Conservation (phyloP, 73 alveolate genomes). For the Paramecium bursaria region DNA sequence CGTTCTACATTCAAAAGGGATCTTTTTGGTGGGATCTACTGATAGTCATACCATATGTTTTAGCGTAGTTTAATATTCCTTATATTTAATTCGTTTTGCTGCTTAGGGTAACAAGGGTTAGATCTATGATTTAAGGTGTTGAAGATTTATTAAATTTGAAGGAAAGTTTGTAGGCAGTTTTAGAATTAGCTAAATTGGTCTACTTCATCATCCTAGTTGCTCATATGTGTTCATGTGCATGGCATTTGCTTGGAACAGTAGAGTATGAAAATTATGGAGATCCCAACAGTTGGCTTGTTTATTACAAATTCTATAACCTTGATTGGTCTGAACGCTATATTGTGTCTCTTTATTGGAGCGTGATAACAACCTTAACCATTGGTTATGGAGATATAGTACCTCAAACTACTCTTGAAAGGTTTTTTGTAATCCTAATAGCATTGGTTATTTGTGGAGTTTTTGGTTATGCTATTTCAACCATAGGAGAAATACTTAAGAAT, state of each 20-base stretch:
- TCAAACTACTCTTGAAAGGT: constrained; percentile 55
- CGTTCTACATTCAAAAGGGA: not conserved
- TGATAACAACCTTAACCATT: constrained; percentile 65
- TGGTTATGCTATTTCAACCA: constrained; percentile 61
- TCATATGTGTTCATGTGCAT: constrained; percentile 68
- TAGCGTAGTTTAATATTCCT: constrained; percentile 57
- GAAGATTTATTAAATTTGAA: constrained; percentile 61
- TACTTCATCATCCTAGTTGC: constrained; percentile 57
- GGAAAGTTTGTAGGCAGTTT: constrained; percentile 48
- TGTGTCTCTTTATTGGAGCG: constrained; percentile 67
- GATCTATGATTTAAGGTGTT: constrained; percentile 50
- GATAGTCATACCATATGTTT: constrained; percentile 53
- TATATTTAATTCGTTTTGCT: constrained; percentile 49
- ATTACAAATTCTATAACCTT: constrained; percentile 3
- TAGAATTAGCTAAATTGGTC: constrained; percentile 59
- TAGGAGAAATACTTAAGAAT: constrained; percentile 58
- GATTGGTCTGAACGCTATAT: constrained; percentile 58
- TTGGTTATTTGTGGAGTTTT: constrained; percentile 66
- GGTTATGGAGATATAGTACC: constrained; percentile 74
- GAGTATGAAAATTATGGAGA: constrained; percentile 47
- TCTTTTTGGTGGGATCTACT: constrained; percentile 58
- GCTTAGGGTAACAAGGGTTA: constrained; percentile 52
- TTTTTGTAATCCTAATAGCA: constrained; percentile 58
- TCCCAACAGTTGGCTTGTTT: constrained; percentile 30
- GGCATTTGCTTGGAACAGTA: constrained; percentile 46